Evolutionary conservation across 192 early-diverging fungal genomes (phyloP), one percentile per base, ranked within the genome.

Genomic region (Backusella psychrophila): DNA sequence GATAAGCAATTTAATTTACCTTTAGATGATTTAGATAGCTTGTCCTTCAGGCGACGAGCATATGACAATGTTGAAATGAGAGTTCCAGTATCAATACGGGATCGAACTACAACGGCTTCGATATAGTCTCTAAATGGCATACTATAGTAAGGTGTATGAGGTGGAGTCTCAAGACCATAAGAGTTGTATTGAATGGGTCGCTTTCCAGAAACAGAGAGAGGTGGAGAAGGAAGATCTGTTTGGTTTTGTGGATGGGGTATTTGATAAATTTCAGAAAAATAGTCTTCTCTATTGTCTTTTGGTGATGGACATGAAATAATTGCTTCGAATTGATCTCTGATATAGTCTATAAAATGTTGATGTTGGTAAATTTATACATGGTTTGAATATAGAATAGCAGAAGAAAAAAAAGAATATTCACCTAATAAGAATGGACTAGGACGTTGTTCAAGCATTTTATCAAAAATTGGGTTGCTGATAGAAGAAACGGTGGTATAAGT

Each of bases 31-130:
- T 88, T 88, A 4, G 91, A 90, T 35, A 94, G 84, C 35, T 88
- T 89, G 31, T 76, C 73, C 35, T 85, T 86, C 78, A 94, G 76
- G 9, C 92, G 89, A 56, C 85, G 89, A 21, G 91, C 81, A 73
- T 94, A 94, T 19, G 92, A 89, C 0, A 94, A 73, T 2, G 92
- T 91, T 33, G 89, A 86, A 19, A 94, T 81, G 8, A 94, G 84
- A 3, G 92, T 94, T 1, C 90, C 91, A 1, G 89, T 86, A 69
- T 91, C 88, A 6, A 92, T 91, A 63, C 89, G 89, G 39, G 92
- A 92, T 41, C 87, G 84, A 52, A 85, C 52, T 21, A 92, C 90
- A 1, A 94, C 77, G 38, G 87, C 81, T 4, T 86, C 84, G 67
- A 94, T 92, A 75, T 93, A 94, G 42, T 80, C 77, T 53, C 85